Evolutionary conservation across 345 rosid species (phyloP), one percentile per base, ranked within the genome.

Genomic region (Gossypioides kirkii): DNA sequence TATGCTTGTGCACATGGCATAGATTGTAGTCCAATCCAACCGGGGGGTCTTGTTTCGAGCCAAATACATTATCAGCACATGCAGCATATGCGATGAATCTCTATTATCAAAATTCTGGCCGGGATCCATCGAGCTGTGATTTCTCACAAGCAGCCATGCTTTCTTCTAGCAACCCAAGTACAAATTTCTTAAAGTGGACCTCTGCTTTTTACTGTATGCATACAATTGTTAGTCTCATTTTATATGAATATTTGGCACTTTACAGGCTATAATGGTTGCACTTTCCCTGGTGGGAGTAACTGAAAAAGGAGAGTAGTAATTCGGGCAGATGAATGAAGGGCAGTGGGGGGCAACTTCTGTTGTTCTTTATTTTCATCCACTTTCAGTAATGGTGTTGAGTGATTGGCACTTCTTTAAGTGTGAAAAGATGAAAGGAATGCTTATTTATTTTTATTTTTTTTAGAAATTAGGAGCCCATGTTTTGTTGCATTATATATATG

Each of bases 81-180:
- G 97, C 98, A 41, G 84, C 97, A 17, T 94, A 76, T 74, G 98
- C 97, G 70, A 90, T 94, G 95, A 94, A 94, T 83, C 85, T 91
- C 73, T 80, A 79, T 71, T 92, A 79, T 76, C 97, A 94, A 78
- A 78, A 69, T n/a, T 72, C 86, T 26, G 81, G 73, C 58, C 81
- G 53, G 56, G 82, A 81, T 61, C 73, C 90, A 17, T 77, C 80
- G 81, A 75, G 81, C 64, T 94, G 98, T 7, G 97, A 91, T 77
- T 92, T 87, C 84, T 81, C 88, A 0, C 77, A 83, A 60, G 80
- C 94, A 1, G 89, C 91, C 50, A 47, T 76, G 12, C 43, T 90
- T 68, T 81, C 97, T 2, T 87, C 90, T 17, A 80, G 84, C 68
- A 86, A 94, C 61, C 98, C 98, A 4, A 94, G 97, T 90, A 87